A percentile compares a stretch with the other conserved stretches of the same genome.
Evolutionary conservation across 495 filamentous ascomycete genomes (phyloP).

Genomic region (Penicillium parvum): DNA sequence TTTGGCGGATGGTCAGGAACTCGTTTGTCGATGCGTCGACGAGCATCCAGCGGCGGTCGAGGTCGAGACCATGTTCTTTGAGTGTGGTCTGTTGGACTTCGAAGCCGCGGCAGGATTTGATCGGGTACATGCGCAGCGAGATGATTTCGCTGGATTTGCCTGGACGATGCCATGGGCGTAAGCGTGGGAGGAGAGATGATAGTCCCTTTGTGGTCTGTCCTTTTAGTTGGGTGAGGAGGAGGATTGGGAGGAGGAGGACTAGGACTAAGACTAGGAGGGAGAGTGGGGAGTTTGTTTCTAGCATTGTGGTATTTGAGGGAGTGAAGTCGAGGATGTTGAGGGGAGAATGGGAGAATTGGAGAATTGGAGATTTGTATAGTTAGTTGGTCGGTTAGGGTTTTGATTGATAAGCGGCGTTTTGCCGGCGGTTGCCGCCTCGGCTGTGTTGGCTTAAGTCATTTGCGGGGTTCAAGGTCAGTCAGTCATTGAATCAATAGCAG

Average conservation of each 20-base stretch:
- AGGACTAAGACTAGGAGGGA: conserved; percentile 11
- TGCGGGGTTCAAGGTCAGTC: neutral
- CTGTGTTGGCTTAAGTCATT: too few species aligned
- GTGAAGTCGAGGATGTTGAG: neutral
- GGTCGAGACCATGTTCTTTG: conserved; percentile 67
- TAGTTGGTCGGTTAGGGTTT: neutral
- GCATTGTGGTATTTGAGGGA: neutral
- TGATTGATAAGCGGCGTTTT: conserved; percentile 14
- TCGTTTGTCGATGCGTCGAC: conserved; percentile 33
- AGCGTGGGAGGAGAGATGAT: conserved; percentile 2
- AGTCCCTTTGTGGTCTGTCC: conserved; percentile 10
- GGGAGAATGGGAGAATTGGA: neutral
- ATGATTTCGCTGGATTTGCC: conserved; percentile 31
- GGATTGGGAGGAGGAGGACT: conserved; percentile 14
- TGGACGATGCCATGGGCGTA: conserved; percentile 13
- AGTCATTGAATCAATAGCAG: too few species aligned
- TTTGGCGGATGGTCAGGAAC: conserved; percentile 44
- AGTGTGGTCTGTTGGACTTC: conserved; percentile 63
- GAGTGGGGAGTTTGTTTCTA: conserved; percentile 5
- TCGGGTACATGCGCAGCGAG: conserved; percentile 72
- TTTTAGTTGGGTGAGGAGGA: conserved; percentile 12
- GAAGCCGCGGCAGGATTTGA: conserved; percentile 84
- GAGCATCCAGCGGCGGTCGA: conserved; percentile 63
- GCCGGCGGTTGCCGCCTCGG: conserved; percentile 5
- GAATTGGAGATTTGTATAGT: neutral